phyloP scores from a whole-genome alignment of 2,329 filamentous ascomycete genomes.

The Hymenoscyphus fructigenus region DNA sequence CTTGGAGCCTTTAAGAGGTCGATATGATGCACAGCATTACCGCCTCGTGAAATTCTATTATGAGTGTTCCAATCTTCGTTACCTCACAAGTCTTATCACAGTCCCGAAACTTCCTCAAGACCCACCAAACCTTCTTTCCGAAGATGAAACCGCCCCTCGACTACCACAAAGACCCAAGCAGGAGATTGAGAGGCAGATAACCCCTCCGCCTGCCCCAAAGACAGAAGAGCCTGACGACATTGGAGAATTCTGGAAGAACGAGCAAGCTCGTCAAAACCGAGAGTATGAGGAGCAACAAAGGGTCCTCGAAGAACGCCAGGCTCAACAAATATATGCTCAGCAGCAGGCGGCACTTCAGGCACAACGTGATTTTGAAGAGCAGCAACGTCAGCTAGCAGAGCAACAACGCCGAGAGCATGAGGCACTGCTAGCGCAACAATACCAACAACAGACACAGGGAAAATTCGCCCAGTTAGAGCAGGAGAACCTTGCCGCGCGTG shows the following conservation, averaged over 20 bases:
- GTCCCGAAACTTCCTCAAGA: constrained; percentile 95
- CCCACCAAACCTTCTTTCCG: constrained; percentile 81
- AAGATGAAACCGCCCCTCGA: constrained; percentile 80
- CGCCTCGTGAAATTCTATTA: constrained; percentile 98
- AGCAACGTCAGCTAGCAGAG: constrained; percentile 82
- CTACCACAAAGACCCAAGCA: constrained; percentile 78
- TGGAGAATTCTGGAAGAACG: constrained; percentile 95
- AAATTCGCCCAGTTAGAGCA: constrained; percentile 93
- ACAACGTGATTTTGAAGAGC: constrained; percentile 94
- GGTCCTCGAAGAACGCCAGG: constrained; percentile 82
- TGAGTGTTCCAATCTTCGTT: constrained; percentile 96
- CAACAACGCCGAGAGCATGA: constrained; percentile 91
- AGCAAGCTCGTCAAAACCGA: constrained; percentile 85
- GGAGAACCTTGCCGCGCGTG: constrained; percentile 89
- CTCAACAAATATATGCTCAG: constrained; percentile 76
- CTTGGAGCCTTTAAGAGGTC: constrained; percentile 78
- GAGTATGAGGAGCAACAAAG: constrained; percentile 95
- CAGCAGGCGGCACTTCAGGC: constrained; percentile 81
- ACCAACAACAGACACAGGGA: constrained; percentile 90
- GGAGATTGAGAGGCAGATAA: constrained; percentile 67
- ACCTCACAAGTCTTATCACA: constrained; percentile 92
- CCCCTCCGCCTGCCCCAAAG: constrained; percentile 66
- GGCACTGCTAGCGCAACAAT: constrained; percentile 82
- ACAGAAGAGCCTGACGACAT: constrained; percentile 89
- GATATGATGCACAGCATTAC: constrained; percentile 96